A percentile compares a stretch with the other conserved stretches of the same genome.
Conservation (phyloP, 2,329 filamentous ascomycete species). For the Gaeumannomyces sp. region DNA sequence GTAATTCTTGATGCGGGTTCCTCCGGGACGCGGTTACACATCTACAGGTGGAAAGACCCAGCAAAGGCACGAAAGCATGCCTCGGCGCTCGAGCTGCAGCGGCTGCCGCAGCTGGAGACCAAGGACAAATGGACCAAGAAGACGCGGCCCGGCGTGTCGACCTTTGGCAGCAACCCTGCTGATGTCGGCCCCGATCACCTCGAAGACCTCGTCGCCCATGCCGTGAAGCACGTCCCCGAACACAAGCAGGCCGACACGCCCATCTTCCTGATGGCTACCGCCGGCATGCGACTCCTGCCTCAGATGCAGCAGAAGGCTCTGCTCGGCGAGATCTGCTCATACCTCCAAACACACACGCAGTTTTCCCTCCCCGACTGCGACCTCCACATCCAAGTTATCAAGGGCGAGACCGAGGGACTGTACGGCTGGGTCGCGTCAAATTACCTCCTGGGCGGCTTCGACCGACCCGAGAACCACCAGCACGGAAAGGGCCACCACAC, state of each 20-base stretch:
- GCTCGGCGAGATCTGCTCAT: constrained; percentile 73
- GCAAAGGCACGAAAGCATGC: constrained; percentile 58
- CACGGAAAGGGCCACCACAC: constrained; percentile 89
- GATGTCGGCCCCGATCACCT: constrained; percentile 78
- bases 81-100: constrained; percentile 52
- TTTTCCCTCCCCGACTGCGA: constrained; percentile 89
- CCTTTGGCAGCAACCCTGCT: constrained; percentile 72
- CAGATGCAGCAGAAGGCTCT: constrained; percentile 65
- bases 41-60: constrained; percentile 89
- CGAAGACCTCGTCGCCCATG: constrained; percentile 72
- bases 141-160: constrained; percentile 87
- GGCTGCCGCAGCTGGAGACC: constrained; percentile 73
- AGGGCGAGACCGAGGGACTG: constrained; percentile 88
- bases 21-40: constrained; percentile 88
- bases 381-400: constrained; percentile 86
- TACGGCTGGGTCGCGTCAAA: constrained; percentile 98
- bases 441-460: constrained; percentile 87
- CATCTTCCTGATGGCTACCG: constrained; percentile 91
- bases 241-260: constrained; percentile 78
- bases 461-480: constrained; percentile 64
- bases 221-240: constrained; percentile 68
- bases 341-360: constrained; percentile 66
- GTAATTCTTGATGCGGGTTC: constrained; percentile 97
- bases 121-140: constrained; percentile 89
- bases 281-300: constrained; percentile 84